A percentile compares a stretch with the other conserved stretches of the same genome.
Conservation (phyloP, 495 filamentous ascomycete species). For the Daldinia grandis region DNA sequence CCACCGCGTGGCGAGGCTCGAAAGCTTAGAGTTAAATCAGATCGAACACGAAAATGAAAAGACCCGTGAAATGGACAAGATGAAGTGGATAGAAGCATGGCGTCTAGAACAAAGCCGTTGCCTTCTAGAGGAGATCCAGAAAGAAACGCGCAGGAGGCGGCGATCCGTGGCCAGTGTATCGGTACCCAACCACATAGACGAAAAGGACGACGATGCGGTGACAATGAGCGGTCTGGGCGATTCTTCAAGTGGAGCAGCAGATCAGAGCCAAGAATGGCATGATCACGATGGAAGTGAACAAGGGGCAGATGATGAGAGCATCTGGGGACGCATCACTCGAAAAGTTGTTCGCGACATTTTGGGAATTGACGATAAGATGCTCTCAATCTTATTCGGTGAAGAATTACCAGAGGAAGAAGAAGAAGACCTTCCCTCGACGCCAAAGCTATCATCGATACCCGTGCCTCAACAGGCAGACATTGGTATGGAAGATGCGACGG, state of each 20-base stretch:
- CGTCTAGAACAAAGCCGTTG: conserved; percentile 86
- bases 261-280: conserved; percentile 50
- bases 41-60: conserved; percentile 67
- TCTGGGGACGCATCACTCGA: conserved; percentile 84
- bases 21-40: conserved; percentile 64
- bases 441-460: conserved; percentile 44
- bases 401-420: conserved; percentile 68
- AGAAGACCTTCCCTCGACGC: conserved; percentile 54
- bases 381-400: conserved; percentile 90
- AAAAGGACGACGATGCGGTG: conserved; percentile 33
- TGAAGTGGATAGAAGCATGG: conserved; percentile 88
- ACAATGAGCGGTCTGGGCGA: conserved; percentile 41
- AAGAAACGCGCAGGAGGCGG: conserved; percentile 74
- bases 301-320: conserved; percentile 62
- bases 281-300: conserved; percentile 49
- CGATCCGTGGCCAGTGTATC: conserved; percentile 47
- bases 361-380: conserved; percentile 85
- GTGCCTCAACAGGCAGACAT: conserved; percentile 22
- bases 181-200: conserved; percentile 21
- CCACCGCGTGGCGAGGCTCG: conserved; percentile 70
- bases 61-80: conserved; percentile 70
- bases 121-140: conserved; percentile 87
- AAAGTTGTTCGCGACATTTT: conserved; percentile 88
- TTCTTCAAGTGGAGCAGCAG: conserved; percentile 46
- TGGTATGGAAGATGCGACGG: conserved; percentile 46